A percentile compares a stretch with the other conserved stretches of the same genome.
Evolutionary conservation across 2,329 filamentous ascomycete species (phyloP).

Genomic region (Shiraia bambusicola): DNA sequence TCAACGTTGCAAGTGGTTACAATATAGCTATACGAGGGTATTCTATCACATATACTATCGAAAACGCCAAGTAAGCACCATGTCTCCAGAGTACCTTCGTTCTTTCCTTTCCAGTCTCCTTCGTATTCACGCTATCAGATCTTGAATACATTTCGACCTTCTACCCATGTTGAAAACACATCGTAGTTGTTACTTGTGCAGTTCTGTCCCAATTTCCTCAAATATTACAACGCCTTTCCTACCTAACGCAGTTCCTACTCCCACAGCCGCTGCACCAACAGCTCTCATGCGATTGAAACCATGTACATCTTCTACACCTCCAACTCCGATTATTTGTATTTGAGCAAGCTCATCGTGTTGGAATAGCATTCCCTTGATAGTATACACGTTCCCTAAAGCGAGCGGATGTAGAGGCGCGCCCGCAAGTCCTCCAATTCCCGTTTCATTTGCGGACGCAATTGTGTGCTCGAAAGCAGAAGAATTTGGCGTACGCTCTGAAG

Average conservation of each 20-base stretch:
- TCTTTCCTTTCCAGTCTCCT: no score
- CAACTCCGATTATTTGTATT: constrained; percentile 70
- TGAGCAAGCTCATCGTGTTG: constrained; percentile 49
- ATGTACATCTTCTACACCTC: constrained; percentile 66
- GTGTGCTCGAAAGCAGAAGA: constrained; percentile 31
- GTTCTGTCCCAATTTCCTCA: constrained; percentile 52
- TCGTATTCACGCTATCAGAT: no score
- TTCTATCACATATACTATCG: no score
- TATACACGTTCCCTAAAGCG: constrained; percentile 73
- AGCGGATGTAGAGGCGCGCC: constrained; percentile 72
- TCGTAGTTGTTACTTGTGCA: background rate
- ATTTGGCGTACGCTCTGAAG: constrained; percentile 5
- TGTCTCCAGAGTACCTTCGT: no score
- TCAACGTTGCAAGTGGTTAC: no score
- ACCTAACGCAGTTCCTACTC: constrained; percentile 66
- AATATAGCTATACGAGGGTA: no score
- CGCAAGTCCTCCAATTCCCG: constrained; percentile 69
- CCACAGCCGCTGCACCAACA: constrained; percentile 68
- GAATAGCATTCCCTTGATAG: constrained; percentile 63
- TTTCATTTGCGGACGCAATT: constrained; percentile 55
- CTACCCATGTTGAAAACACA: no score
- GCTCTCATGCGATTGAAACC: constrained; percentile 64
- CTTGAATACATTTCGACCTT: no score
- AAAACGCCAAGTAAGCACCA: no score
- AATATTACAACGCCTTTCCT: constrained; percentile 64